Percentiles rank a stretch among this genome's conserved stretches.
Conservation (phyloP, 257 asterid genomes). For the Capsicum baccatum region DNA sequence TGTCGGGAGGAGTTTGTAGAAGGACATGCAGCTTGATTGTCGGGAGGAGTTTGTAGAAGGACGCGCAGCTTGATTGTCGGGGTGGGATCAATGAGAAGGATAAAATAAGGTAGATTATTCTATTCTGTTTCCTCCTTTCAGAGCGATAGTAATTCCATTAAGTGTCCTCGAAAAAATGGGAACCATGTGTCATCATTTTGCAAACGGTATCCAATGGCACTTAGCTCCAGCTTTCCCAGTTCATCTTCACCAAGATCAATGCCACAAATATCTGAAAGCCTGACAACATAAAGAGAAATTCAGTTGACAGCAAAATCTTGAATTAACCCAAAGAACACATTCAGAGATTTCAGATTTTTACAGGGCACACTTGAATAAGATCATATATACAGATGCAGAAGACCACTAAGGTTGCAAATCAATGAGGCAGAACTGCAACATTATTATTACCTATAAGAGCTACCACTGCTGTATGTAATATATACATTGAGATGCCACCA, state of each 20-base stretch:
- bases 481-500: background rate
- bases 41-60: too few species aligned
- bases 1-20: too few species aligned
- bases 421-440: background rate
- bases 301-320: background rate
- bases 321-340: background rate
- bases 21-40: too few species aligned
- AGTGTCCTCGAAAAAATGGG: too few species aligned
- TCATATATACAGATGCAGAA: background rate
- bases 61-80: too few species aligned
- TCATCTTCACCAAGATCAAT: constrained; percentile 64
- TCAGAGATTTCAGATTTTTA: background rate
- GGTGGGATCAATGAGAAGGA: too few species aligned
- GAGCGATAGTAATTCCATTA: too few species aligned
- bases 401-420: background rate
- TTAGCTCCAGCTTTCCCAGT: constrained; percentile 54
- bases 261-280: constrained; percentile 63
- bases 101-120: too few species aligned
- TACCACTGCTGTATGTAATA: background rate
- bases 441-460: background rate
- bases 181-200: too few species aligned
- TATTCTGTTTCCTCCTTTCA: too few species aligned
- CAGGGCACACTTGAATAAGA: background rate
- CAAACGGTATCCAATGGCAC: constrained; percentile 38
- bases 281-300: constrained; percentile 21